These are phyloP conservation scores for Sporothrix luriei DNA, from an alignment of 2,329 filamentous ascomycete species.

Conservation along the genomic window DNA sequence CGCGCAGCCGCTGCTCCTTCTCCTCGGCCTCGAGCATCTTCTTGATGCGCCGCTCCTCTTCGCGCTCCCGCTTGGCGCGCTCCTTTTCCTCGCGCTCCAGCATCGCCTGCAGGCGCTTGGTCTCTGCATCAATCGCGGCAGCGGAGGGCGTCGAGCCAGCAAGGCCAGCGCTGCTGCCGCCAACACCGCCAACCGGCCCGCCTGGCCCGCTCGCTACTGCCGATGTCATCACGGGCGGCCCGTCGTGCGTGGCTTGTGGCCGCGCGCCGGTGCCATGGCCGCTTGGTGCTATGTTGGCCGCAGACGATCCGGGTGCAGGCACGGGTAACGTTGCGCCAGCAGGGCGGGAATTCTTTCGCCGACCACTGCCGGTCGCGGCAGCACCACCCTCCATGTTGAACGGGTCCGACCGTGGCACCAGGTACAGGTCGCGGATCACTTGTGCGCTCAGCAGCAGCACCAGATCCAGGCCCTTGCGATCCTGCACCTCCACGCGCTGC, in stretches of 20 bases:
- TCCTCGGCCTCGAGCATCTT: conserved; percentile 69
- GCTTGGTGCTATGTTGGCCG: not conserved
- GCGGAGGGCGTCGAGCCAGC: conserved; percentile 39
- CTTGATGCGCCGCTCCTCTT: conserved; percentile 61
- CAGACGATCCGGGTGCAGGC: not conserved
- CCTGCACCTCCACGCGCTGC: conserved; percentile 86
- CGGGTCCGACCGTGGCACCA: conserved; percentile 67
- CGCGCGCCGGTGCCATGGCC: conserved; percentile 39
- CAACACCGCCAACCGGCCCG: conserved; percentile 2
- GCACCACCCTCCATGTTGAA: conserved; percentile 70
- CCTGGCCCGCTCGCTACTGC: not conserved
- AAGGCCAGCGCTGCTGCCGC: conserved; percentile 26
- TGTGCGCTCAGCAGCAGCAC: conserved; percentile 67
- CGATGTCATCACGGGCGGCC: not conserved
- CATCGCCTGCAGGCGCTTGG: conserved; percentile 66
- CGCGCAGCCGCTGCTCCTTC: conserved; percentile 57
- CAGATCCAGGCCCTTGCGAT: conserved; percentile 89
- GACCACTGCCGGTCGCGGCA: conserved; percentile 36
- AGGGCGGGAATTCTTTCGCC: conserved; percentile 49
- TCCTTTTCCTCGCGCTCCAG: conserved; percentile 59
- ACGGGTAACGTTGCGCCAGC: conserved; percentile 35
- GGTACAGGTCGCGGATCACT: conserved; percentile 66
- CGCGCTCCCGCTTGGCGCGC: conserved; percentile 56
- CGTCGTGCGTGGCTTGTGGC: conserved; percentile 36
- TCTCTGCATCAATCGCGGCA: conserved; percentile 70